These are phyloP conservation scores for Boletellus deceptivus DNA, from an alignment of 1,284 basidiomycete species.

Conservation along the genomic window DNA sequence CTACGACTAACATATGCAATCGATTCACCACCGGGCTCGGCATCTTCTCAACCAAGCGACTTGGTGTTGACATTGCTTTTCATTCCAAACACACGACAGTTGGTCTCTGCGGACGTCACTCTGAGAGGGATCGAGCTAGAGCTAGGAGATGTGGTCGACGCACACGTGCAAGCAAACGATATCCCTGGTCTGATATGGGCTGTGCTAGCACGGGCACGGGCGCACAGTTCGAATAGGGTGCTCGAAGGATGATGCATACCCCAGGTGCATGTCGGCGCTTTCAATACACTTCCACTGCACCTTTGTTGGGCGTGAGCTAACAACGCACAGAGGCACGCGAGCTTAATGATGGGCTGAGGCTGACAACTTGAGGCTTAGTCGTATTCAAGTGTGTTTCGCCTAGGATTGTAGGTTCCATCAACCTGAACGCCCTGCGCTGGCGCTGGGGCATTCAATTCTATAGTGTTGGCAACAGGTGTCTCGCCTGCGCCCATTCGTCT, in stretches of 20 bases:
- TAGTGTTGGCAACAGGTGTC: no score
- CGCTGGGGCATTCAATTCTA: no score
- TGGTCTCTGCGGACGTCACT: slow-evolving; percentile 56
- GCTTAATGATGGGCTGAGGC: no score
- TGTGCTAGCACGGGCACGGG: slow-evolving; percentile 48
- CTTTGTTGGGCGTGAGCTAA: no score
- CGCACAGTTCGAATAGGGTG: neutral
- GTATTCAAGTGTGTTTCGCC: no score
- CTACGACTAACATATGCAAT: slow-evolving; percentile 66
- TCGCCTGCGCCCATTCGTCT: no score
- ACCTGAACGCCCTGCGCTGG: no score
- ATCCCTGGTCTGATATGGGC: slow-evolving; percentile 68
- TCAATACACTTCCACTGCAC: no score
- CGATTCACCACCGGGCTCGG: slow-evolving; percentile 22
- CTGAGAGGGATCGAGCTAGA: slow-evolving; percentile 51
- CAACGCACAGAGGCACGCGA: no score
- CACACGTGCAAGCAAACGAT: slow-evolving; percentile 66
- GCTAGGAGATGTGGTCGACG: slow-evolving; percentile 58
- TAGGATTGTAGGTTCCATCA: no score
- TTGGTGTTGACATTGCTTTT: slow-evolving; percentile 61
- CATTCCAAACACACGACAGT: slow-evolving; percentile 60
- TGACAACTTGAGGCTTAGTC: no score
- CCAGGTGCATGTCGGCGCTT: no score
- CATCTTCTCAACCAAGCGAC: slow-evolving; percentile 22
- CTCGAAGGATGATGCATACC: neutral